Percentiles rank a stretch among this genome's conserved stretches.
phyloP scores from a whole-genome alignment of 192 early-diverging fungal genomes.

The Coemansia sp. region DNA sequence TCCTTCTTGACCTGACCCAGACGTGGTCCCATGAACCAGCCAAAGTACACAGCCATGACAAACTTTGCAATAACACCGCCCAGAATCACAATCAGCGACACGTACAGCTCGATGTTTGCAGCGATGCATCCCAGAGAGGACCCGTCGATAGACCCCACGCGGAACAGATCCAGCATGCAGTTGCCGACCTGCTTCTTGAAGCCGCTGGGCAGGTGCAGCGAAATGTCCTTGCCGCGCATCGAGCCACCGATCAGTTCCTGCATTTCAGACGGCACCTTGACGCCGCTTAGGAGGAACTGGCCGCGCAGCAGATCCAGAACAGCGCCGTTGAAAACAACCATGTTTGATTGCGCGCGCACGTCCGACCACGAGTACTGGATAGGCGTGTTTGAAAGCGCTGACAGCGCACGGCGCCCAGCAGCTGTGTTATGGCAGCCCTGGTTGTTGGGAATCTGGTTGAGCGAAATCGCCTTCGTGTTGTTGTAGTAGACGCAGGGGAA shows the following conservation, averaged over 20 bases:
- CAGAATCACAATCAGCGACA: slow-evolving; percentile 71
- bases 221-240: slow-evolving; percentile 56
- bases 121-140: slow-evolving; percentile 79
- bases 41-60: slow-evolving; percentile 73
- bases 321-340: slow-evolving; percentile 74
- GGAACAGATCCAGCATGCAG: slow-evolving; percentile 77
- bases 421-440: slow-evolving; percentile 63
- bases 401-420: slow-evolving; percentile 50
- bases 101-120: slow-evolving; percentile 75
- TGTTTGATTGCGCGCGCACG: slow-evolving; percentile 59
- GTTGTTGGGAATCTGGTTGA: slow-evolving; percentile 53
- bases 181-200: slow-evolving; percentile 57
- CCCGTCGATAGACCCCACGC: slow-evolving; percentile 78
- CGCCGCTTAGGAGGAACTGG: slow-evolving; percentile 60
- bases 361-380: slow-evolving; percentile 72
- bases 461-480: slow-evolving; percentile 41
- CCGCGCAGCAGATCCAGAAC: slow-evolving; percentile 71
- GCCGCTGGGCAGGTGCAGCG: slow-evolving; percentile 56
- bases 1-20: slow-evolving; percentile 73
- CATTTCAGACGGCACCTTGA: slow-evolving; percentile 34
- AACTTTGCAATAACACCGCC: slow-evolving; percentile 71
- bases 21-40: slow-evolving; percentile 74
- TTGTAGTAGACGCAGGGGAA: slow-evolving; percentile 74
- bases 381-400: slow-evolving; percentile 45
- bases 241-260: slow-evolving; percentile 42